Percentiles rank a stretch among this genome's conserved stretches.
phyloP scores from a whole-genome alignment of 2,329 filamentous ascomycete genomes.

The Geosmithia morbida region DNA sequence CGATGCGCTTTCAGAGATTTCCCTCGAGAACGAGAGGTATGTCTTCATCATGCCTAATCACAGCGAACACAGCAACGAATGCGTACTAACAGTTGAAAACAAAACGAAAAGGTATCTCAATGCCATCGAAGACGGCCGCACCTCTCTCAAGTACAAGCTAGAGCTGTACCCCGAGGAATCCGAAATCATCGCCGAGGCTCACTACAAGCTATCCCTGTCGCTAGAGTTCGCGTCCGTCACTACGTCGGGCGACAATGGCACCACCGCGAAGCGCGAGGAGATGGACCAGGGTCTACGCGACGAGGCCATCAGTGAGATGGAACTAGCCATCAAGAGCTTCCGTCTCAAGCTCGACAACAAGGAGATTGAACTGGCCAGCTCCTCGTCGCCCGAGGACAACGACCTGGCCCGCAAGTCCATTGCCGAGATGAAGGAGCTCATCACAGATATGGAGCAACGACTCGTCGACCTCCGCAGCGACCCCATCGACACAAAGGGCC shows the following conservation, averaged over 20 bases:
- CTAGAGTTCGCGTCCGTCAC: constrained; percentile 85
- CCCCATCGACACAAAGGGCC: constrained; percentile 28
- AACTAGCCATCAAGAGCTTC: constrained; percentile 60
- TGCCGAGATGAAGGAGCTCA: constrained; percentile 61
- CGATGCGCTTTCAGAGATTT: constrained; percentile 88
- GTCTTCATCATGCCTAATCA: constrained; percentile 3
- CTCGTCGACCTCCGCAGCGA: constrained; percentile 53
- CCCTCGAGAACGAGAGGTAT: constrained; percentile 82
- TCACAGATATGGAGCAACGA: constrained; percentile 66
- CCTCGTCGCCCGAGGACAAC: constrained; percentile 51
- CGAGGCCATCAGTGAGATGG: constrained; percentile 57
- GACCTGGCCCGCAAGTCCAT: constrained; percentile 49
- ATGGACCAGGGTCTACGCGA: constrained; percentile 57
- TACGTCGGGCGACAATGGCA: constrained; percentile 28
- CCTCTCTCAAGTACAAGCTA: constrained; percentile 65
- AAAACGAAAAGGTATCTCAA: constrained; percentile 51
- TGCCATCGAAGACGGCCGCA: constrained; percentile 72
- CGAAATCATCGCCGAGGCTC: constrained; percentile 79
- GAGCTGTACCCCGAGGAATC: constrained; percentile 68
- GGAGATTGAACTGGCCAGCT: constrained; percentile 48
- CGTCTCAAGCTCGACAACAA: constrained; percentile 56
- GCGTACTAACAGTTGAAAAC: constrained; percentile 3
- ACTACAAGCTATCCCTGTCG: constrained; percentile 91
- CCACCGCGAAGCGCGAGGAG: constrained; percentile 27
- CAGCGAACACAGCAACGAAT: not conserved